Evolutionary conservation across 495 filamentous ascomycete genomes (phyloP), one percentile per base, ranked within the genome.

Genomic region (Neurospora hispaniola): DNA sequence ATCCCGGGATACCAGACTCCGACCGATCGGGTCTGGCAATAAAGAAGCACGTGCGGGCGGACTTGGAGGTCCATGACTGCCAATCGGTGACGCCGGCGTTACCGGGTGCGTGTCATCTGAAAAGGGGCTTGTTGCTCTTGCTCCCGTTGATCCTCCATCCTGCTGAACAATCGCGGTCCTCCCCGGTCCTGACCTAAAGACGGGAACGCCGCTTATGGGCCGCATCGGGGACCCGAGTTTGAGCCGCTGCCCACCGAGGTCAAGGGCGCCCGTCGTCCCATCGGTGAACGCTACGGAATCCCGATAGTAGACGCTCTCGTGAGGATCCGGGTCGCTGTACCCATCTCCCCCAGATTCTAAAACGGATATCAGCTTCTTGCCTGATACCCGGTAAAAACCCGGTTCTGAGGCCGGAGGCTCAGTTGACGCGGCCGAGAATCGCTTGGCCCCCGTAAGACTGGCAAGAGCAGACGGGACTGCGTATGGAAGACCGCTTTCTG

Each of bases 341-440:
- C 91, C 91, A 78, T 93, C 89, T 23, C 91, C 90, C 62, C 91
- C 90, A 42, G 87, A 87, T 44, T 88, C 85, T 42, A 93, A 81
- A 5, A 93, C 91, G 18, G 92, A 89, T 6, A 87, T 85, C n/a
- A 94, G 82, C 75, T 93, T 93, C 71, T 88, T 85, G 42, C 92
- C 92, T 7, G 91, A 90, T 5, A 94, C 81, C 18, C 85, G 83
- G 59, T 87, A 82, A 74, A 87, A 85, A 4, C 85, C 86, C 76
- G 84, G 85, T 44, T 80, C 79, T 27, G 70, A 62, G 81, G 72
- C 81, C 77, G 20, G 78, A 82, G n/a, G 78, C 82, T 69, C 82
- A 71, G 69, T 79, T 77, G 74, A 81, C 76, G 75, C 85, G 78
- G 75, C 84, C 72, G 81, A 89, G 72, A 77, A 85, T 80, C 74